These are phyloP conservation scores for Austroboletus niveus DNA, from an alignment of 1,284 basidiomycete species.

Conservation along the genomic window DNA sequence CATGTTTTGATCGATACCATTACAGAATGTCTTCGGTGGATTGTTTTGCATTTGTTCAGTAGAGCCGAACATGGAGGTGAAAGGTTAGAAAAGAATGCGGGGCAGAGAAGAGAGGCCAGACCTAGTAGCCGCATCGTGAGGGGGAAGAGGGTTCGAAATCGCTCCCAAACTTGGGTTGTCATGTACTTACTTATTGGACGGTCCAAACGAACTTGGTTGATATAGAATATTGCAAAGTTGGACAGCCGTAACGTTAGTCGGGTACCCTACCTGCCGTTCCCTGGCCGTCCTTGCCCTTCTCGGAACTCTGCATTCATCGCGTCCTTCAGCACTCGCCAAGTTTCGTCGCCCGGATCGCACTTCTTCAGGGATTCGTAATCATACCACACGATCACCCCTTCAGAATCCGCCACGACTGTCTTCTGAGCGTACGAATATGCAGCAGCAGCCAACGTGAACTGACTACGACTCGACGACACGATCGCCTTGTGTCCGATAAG, in stretches of 20 bases:
- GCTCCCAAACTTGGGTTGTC: too few relatives aligned
- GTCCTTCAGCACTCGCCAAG: constrained; percentile 28
- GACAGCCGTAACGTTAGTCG: neutral
- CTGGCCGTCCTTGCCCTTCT: constrained; percentile 8
- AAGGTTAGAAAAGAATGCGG: too few relatives aligned
- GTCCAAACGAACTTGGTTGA: too few relatives aligned
- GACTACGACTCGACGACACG: constrained; percentile 34
- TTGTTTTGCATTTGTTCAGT: too few relatives aligned
- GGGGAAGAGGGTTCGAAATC: too few relatives aligned
- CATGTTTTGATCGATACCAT: neutral
- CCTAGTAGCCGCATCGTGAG: too few relatives aligned
- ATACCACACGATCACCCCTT: constrained; percentile 71
- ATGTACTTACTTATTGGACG: too few relatives aligned
- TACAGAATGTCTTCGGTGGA: too few relatives aligned
- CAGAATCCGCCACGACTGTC: constrained; percentile 59
- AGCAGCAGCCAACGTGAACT: constrained; percentile 50
- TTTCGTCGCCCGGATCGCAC: constrained; percentile 54
- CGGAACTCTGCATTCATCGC: constrained; percentile 20
- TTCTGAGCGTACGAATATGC: constrained; percentile 64
- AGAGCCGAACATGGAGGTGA: too few relatives aligned
- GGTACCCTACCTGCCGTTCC: constrained; percentile 1
- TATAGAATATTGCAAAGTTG: neutral
- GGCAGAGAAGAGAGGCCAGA: too few relatives aligned
- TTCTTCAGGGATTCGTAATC: constrained; percentile 66
- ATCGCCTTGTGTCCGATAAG: constrained; percentile 54